phyloP scores from a whole-genome alignment of 176 grass and related monocot genomes.

The Paspalum notatum region DNA sequence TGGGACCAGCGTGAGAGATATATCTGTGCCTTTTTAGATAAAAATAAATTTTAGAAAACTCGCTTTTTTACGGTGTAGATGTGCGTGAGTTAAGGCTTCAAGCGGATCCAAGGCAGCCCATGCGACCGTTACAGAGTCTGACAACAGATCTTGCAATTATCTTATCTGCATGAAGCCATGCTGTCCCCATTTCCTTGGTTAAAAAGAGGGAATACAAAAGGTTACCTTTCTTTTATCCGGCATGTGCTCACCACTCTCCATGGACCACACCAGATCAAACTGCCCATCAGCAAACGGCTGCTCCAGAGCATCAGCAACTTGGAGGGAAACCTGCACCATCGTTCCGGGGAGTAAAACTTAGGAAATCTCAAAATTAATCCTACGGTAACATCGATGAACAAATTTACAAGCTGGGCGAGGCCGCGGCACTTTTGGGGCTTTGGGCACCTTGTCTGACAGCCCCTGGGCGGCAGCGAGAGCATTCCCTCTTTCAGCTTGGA shows the following conservation, averaged over 20 bases:
- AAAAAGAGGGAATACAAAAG: not conserved
- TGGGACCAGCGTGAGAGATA: too few species aligned
- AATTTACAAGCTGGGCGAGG: too few species aligned
- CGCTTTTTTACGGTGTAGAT: too few species aligned
- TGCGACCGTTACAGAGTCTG: not conserved
- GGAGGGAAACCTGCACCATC: constrained; percentile 66
- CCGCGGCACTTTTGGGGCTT: not conserved
- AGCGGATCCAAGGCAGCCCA: not conserved
- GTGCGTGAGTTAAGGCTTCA: too few species aligned
- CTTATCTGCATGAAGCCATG: not conserved
- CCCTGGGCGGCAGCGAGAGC: constrained; percentile 59
- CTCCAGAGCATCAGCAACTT: constrained; percentile 93
- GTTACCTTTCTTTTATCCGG: constrained; percentile 84
- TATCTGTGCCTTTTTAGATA: too few species aligned
- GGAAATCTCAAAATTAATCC: too few species aligned
- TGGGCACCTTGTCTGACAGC: constrained; percentile 70
- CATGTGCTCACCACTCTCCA: constrained; percentile 99
- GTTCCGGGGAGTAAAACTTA: not conserved
- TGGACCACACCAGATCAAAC: constrained; percentile 96
- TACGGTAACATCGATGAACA: too few species aligned
- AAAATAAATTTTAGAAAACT: too few species aligned
- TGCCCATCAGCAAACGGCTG: constrained; percentile 88
- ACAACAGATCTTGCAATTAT: not conserved
- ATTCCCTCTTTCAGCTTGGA: constrained; percentile 85
- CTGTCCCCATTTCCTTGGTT: not conserved